Evolutionary conservation across 2,329 filamentous ascomycete genomes (phyloP).

Genomic region (Emericellopsis cladophorae): DNA sequence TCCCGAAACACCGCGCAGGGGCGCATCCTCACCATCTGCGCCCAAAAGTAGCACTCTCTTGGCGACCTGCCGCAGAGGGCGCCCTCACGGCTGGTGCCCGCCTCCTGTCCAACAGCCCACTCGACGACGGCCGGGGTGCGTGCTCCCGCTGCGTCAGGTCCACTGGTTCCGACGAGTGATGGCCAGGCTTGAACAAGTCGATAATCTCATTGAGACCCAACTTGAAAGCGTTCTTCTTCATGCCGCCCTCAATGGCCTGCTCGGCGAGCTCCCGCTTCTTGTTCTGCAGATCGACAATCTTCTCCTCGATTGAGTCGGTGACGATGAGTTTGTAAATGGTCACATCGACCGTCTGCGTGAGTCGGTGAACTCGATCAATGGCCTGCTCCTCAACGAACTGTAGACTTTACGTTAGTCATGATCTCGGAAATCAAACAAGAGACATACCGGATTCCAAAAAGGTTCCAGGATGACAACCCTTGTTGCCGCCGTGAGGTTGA

Average conservation of each 20-base stretch:
- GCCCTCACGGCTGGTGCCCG: no score
- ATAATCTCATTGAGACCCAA: slow-evolving; percentile 89
- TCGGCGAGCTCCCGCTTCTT: slow-evolving; percentile 88
- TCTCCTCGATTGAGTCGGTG: slow-evolving; percentile 75
- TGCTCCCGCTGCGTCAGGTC: no score
- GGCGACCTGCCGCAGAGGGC: slow-evolving; percentile 8
- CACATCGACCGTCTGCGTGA: slow-evolving; percentile 91
- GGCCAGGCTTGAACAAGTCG: slow-evolving; percentile 68
- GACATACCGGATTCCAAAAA: slow-evolving; percentile 86
- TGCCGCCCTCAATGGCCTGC: slow-evolving; percentile 74
- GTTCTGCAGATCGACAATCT: slow-evolving; percentile 88
- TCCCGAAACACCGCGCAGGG: no score
- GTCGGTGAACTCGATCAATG: slow-evolving; percentile 95
- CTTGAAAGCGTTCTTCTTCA: slow-evolving; percentile 64
- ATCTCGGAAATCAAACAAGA: not conserved
- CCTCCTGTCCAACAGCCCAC: no score
- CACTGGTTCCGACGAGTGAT: slow-evolving; percentile 7
- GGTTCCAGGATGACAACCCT: slow-evolving; percentile 92
- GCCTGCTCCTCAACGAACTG: slow-evolving; percentile 97
- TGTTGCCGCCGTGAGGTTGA: slow-evolving; percentile 89
- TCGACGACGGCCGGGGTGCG: no score
- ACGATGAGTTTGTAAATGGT: slow-evolving; percentile 92
- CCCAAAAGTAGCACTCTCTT: slow-evolving; percentile 26
- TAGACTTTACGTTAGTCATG: not conserved
- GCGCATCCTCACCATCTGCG: slow-evolving; percentile 21